Conservation (phyloP, 2,329 filamentous ascomycete genomes). For the Elsinoe necatrix region DNA sequence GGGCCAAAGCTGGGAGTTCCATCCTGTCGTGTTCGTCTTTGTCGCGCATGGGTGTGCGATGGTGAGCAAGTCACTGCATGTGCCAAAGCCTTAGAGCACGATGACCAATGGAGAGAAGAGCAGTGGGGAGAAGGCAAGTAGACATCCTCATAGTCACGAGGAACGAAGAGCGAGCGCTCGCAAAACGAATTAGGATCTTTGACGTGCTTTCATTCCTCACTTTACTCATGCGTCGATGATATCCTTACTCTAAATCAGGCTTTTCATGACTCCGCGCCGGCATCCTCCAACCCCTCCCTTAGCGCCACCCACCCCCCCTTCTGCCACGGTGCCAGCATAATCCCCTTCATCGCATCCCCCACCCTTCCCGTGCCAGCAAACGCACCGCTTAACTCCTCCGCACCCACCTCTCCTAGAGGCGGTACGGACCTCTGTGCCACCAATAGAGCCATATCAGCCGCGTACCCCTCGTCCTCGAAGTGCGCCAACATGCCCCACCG, state of each 20-base stretch:
- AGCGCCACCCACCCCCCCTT: conserved; percentile 56
- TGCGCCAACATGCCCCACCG: conserved; percentile 58
- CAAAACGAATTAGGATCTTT: conserved; percentile 4
- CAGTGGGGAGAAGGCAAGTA: not conserved
- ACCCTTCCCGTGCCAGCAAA: conserved; percentile 65
- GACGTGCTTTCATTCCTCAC: not conserved
- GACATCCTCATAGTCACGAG: not conserved
- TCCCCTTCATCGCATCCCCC: conserved; percentile 66
- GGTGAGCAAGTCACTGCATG: conserved; percentile 89
- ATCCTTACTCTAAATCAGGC: not conserved
- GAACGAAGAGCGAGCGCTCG: conserved; percentile 1
- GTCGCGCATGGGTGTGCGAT: conserved; percentile 85
- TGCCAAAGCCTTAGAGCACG: conserved; percentile 64
- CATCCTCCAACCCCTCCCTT: conserved; percentile 14
- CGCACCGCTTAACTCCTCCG: conserved; percentile 61
- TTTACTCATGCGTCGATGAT: not conserved
- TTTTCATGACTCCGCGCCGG: not conserved
- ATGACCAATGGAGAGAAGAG: not conserved
- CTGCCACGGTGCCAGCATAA: conserved; percentile 76
- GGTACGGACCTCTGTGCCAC: conserved; percentile 69
- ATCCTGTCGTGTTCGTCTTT: conserved; percentile 74
- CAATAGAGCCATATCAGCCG: conserved; percentile 69
- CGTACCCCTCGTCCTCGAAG: conserved; percentile 50
- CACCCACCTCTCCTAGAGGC: conserved; percentile 59
- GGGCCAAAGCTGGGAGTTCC: conserved; percentile 68